phyloP scores from a whole-genome alignment of 208 protist genomes.

The Willaertia magna region DNA sequence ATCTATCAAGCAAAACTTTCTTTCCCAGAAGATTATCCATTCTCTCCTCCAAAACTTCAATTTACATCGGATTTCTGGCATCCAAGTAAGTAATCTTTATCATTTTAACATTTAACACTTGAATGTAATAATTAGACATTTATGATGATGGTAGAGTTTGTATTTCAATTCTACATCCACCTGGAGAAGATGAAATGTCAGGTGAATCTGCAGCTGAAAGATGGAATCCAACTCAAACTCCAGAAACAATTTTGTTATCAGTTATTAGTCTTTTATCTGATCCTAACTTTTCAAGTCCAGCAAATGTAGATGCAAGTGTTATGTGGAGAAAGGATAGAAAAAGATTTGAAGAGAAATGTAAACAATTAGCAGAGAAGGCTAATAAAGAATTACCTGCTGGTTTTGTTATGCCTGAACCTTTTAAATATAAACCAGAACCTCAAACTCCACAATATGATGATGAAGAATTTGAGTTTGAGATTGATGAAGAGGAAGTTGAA shows the following conservation, averaged over 20 bases:
- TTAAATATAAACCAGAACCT: background rate
- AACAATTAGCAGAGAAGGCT: conserved; percentile 60
- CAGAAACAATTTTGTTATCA: conserved; percentile 80
- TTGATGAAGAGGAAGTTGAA: background rate
- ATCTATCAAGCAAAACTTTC: conserved; percentile 50
- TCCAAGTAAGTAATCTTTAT: too few species aligned
- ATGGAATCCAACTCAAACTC: conserved; percentile 84
- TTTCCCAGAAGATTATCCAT: conserved; percentile 89
- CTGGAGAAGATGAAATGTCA: conserved; percentile 83
- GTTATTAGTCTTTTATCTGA: conserved; percentile 80
- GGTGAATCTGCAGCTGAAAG: conserved; percentile 73
- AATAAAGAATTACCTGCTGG: conserved; percentile 40
- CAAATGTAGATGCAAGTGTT: conserved; percentile 81
- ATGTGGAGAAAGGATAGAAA: conserved; percentile 56
- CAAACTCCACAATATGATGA: background rate
- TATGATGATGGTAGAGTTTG: conserved; percentile 83
- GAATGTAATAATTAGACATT: too few species aligned
- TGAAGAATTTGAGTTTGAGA: conserved; percentile 1
- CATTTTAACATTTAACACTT: too few species aligned
- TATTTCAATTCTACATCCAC: conserved; percentile 94
- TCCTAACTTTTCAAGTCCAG: conserved; percentile 76
- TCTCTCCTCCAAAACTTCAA: conserved; percentile 78
- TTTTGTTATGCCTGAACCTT: conserved; percentile 46
- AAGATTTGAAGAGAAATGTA: conserved; percentile 47
- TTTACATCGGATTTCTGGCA: conserved; percentile 91